Percentiles rank a stretch among this genome's conserved stretches.
Evolutionary conservation across 257 asterid species (phyloP).

Genomic region (Rehmannia glutinosa): DNA sequence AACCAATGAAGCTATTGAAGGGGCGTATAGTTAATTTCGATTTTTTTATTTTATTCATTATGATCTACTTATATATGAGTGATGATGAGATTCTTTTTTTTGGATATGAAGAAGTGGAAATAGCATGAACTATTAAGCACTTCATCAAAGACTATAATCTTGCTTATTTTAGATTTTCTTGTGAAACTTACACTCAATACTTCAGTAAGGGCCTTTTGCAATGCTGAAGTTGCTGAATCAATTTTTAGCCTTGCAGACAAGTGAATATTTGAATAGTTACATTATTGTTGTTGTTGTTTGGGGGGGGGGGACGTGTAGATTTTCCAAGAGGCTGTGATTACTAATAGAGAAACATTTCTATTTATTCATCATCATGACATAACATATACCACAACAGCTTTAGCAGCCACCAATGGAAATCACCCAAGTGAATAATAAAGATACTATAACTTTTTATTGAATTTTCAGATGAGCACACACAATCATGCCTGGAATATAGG

Average conservation of each 20-base stretch:
- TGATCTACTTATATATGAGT: not conserved
- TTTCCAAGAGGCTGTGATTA: too few species aligned
- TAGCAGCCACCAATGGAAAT: not conserved
- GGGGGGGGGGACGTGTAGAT: too few species aligned
- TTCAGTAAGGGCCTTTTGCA: too few species aligned
- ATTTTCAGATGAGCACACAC: not conserved
- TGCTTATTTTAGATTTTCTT: not conserved
- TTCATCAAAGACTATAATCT: not conserved
- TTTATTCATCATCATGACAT: not conserved
- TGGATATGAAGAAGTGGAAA: too few species aligned
- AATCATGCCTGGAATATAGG: too few species aligned
- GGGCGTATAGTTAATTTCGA: not conserved
- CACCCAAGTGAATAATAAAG: not conserved
- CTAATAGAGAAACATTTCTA: not conserved
- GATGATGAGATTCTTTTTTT: not conserved
- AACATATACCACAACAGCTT: not conserved
- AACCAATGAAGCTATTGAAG: conserved; percentile 12
- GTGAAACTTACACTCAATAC: not conserved
- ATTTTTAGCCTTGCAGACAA: too few species aligned
- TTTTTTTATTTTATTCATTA: not conserved
- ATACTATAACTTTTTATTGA: not conserved
- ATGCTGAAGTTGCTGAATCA: too few species aligned
- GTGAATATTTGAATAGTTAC: too few species aligned
- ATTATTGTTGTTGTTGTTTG: too few species aligned
- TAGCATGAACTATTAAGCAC: not conserved